These are phyloP conservation scores for Lecanoromycetidae sp. DNA, from an alignment of 2,329 filamentous ascomycete genomes.

Conservation along the genomic window DNA sequence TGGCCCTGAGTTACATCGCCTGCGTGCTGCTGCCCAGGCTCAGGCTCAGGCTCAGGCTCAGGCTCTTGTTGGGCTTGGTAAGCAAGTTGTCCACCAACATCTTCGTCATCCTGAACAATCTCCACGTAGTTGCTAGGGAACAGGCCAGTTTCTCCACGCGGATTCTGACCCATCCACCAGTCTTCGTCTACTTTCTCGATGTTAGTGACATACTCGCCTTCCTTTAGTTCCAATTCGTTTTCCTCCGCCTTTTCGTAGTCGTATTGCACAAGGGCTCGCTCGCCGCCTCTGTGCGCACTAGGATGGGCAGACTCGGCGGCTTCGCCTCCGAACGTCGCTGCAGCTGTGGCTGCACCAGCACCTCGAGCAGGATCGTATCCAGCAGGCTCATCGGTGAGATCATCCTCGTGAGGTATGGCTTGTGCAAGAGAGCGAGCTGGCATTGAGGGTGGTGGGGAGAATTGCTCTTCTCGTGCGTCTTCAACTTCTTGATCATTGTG, in stretches of 20 bases:
- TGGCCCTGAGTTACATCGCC: constrained; percentile 32
- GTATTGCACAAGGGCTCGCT: constrained; percentile 71
- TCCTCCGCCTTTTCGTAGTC: constrained; percentile 98
- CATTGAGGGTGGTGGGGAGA: constrained; percentile 35
- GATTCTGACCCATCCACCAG: constrained; percentile 96
- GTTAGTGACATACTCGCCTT: constrained; percentile 78
- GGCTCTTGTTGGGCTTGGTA: constrained; percentile 9
- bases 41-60: constrained; percentile 3
- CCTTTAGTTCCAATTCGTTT: constrained; percentile 83
- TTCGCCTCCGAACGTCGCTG: constrained; percentile 33
- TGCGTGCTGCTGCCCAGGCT: constrained; percentile 2
- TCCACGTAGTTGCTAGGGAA: constrained; percentile 98
- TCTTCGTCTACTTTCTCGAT: constrained; percentile 97
- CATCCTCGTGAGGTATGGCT: constrained; percentile 50
- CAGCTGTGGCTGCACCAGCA: constrained; percentile 44
- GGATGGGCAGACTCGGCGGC: constrained; percentile 35
- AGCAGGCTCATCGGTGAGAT: constrained; percentile 53
- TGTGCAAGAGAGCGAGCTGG: constrained; percentile 52
- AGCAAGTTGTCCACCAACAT: constrained; percentile 26
- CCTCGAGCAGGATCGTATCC: constrained; percentile 48
- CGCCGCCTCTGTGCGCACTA: constrained; percentile 41
- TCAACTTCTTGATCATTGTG: constrained; percentile 32
- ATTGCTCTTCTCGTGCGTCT: constrained; percentile 32
- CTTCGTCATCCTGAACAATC: constrained; percentile 56
- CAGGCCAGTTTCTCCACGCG: constrained; percentile 68